phyloP scores from a whole-genome alignment of 2,329 filamentous ascomycete species.

The Sporothrix pseudoabietina region DNA sequence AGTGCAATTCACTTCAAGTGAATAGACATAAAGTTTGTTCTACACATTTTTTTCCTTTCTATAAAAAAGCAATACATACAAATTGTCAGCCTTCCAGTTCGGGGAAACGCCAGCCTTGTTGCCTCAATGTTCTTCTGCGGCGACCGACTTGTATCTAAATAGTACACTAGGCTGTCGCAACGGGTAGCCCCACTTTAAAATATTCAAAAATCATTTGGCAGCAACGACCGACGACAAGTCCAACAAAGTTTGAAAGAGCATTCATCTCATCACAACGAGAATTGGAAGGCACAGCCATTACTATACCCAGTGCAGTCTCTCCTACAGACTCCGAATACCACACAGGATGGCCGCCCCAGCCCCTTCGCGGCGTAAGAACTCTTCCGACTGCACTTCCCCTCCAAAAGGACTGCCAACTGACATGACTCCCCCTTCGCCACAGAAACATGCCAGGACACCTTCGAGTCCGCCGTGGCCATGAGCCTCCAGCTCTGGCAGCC shows the following conservation, averaged over 20 bases:
- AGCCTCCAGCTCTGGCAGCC: slow-evolving; percentile 85
- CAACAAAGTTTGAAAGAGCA: not conserved
- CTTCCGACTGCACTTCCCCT: not conserved
- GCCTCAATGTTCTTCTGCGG: not conserved
- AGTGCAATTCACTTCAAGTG: not conserved
- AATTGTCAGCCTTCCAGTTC: not conserved
- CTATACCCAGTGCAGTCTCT: not conserved
- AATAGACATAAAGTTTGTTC: not conserved
- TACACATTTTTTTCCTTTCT: no score
- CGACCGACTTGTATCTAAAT: not conserved
- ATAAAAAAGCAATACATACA: not conserved
- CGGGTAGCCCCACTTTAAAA: slow-evolving; percentile 28
- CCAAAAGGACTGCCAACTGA: not conserved
- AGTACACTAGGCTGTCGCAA: slow-evolving; percentile 21
- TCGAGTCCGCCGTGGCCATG: slow-evolving; percentile 87
- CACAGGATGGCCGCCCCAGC: slow-evolving; percentile 26
- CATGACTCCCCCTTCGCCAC: slow-evolving; percentile 26
- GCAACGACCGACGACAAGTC: not conserved
- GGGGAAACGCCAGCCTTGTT: not conserved
- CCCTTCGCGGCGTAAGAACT: slow-evolving; percentile 25
- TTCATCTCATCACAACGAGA: not conserved
- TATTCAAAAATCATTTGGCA: slow-evolving; percentile 19
- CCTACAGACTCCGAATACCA: not conserved
- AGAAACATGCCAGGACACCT: slow-evolving; percentile 63
- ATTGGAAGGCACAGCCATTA: not conserved